A percentile compares a stretch with the other conserved stretches of the same genome.
Evolutionary conservation across 169 alveolate species (phyloP).

Genomic region (Ichthyophthirius multifiliis): DNA sequence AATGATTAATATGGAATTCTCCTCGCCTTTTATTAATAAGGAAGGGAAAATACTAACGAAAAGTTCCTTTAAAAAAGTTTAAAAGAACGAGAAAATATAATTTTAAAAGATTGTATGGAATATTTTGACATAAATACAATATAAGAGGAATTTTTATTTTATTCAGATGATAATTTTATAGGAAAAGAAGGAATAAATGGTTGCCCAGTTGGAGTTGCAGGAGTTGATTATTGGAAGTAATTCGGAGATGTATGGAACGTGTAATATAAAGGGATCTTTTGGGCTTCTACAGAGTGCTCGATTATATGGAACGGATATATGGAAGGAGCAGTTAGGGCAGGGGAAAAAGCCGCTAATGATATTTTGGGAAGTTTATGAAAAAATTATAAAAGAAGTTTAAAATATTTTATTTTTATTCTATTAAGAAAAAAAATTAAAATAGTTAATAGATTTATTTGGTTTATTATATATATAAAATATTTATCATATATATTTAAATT

Average conservation of each 20-base stretch:
- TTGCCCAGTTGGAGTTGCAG: neutral
- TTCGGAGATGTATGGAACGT: neutral
- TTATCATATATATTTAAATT: too few species aligned
- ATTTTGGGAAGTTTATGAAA: neutral
- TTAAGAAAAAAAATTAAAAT: too few species aligned
- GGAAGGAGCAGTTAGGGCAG: constrained; percentile 15
- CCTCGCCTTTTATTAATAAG: neutral
- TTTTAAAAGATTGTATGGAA: neutral
- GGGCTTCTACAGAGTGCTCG: neutral
- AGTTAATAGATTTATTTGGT: too few species aligned
- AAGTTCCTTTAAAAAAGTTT: too few species aligned
- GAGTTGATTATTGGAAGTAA: neutral
- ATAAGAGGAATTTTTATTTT: neutral
- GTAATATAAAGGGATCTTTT: neutral
- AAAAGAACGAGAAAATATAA: neutral
- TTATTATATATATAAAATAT: too few species aligned
- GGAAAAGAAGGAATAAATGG: neutral
- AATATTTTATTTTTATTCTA: neutral
- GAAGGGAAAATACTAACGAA: neutral
- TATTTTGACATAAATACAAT: neutral
- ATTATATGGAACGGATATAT: neutral
- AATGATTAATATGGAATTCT: neutral
- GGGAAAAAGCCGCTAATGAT: neutral
- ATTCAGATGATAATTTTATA: neutral
- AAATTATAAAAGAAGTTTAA: neutral